These are phyloP conservation scores for Fusarium bulbicola DNA, from an alignment of 2,329 filamentous ascomycete genomes.

Conservation along the genomic window DNA sequence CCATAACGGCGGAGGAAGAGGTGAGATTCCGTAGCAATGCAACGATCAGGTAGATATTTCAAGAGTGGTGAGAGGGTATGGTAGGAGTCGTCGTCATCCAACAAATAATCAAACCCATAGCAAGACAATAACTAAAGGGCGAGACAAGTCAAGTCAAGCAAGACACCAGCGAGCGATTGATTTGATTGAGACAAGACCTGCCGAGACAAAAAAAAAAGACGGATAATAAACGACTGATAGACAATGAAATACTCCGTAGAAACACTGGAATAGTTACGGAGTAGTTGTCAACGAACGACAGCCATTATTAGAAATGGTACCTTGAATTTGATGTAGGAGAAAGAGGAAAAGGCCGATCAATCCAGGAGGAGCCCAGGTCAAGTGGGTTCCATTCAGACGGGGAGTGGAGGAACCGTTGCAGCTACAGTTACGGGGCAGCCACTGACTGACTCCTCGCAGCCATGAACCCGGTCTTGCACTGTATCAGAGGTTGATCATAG, in stretches of 20 bases:
- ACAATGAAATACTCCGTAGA: neutral
- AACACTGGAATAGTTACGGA: neutral
- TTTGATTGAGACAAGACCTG: constrained; percentile 15
- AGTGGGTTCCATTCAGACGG: neutral
- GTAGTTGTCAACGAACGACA: constrained; percentile 16
- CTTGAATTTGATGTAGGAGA: constrained; percentile 18
- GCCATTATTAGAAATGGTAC: constrained; percentile 16
- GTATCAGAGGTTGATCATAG: neutral
- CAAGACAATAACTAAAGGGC: constrained; percentile 11
- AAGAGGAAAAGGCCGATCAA: constrained; percentile 11
- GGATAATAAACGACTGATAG: constrained; percentile 4
- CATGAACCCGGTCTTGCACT: neutral
- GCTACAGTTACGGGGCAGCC: neutral
- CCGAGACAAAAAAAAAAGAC: constrained; percentile 9
- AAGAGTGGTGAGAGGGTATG: constrained; percentile 28
- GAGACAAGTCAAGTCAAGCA: constrained; percentile 11
- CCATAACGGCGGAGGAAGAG: constrained; percentile 15
- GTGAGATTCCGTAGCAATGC: neutral
- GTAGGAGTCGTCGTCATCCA: constrained; percentile 36
- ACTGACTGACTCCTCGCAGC: neutral
- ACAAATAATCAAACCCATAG: constrained; percentile 27
- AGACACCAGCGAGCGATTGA: constrained; percentile 13
- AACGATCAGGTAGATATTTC: neutral
- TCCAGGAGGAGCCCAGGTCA: neutral
- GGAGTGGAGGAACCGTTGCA: constrained; percentile 16